A percentile compares a stretch with the other conserved stretches of the same genome.
These are phyloP conservation scores for Dentipellis sp. DNA, from an alignment of 768 basidiomycete genomes.

Conservation along the genomic window DNA sequence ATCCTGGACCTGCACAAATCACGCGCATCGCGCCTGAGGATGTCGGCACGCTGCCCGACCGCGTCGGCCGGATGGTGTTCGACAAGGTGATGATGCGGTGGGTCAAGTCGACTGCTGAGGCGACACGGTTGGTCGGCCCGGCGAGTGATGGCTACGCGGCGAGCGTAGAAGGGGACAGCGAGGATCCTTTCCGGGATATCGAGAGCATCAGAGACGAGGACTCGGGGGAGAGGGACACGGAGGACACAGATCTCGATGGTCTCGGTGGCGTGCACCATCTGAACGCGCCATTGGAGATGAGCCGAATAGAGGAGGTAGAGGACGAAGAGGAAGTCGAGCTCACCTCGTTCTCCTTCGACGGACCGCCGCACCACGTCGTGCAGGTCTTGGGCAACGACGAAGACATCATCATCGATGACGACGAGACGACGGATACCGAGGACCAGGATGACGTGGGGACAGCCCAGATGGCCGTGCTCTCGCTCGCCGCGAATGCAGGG, in stretches of 20 bases:
- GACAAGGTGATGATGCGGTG: constrained; percentile 80
- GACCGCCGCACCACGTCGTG: constrained; percentile 36
- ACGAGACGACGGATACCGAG: constrained; percentile 31
- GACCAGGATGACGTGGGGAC: constrained; percentile 18
- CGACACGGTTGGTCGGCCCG: constrained; percentile 18
- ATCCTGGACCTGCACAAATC: constrained; percentile 69
- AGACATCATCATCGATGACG: constrained; percentile 25
- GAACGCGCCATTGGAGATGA: constrained; percentile 4
- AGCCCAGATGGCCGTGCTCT: constrained; percentile 18
- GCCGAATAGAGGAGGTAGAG: constrained; percentile 39
- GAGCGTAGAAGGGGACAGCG: constrained; percentile 39
- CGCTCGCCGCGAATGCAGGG: constrained; percentile 7
- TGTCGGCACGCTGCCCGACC: constrained; percentile 61
- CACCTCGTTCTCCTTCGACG: constrained; percentile 68
- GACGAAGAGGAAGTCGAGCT: constrained; percentile 63
- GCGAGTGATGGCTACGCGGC: constrained; percentile 22
- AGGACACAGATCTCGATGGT: constrained; percentile 4
- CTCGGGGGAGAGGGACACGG: constrained; percentile 12
- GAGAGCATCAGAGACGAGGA: constrained; percentile 72
- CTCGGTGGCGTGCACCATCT: neutral
- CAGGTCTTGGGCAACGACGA: constrained; percentile 34
- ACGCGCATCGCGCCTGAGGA: constrained; percentile 77
- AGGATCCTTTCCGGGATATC: constrained; percentile 89
- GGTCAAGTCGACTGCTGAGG: constrained; percentile 52
- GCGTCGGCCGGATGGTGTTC: constrained; percentile 82